A percentile compares a stretch with the other conserved stretches of the same genome.
Evolutionary conservation across 768 basidiomycete genomes (phyloP).

Genomic region (Lactarius hengduanensis): DNA sequence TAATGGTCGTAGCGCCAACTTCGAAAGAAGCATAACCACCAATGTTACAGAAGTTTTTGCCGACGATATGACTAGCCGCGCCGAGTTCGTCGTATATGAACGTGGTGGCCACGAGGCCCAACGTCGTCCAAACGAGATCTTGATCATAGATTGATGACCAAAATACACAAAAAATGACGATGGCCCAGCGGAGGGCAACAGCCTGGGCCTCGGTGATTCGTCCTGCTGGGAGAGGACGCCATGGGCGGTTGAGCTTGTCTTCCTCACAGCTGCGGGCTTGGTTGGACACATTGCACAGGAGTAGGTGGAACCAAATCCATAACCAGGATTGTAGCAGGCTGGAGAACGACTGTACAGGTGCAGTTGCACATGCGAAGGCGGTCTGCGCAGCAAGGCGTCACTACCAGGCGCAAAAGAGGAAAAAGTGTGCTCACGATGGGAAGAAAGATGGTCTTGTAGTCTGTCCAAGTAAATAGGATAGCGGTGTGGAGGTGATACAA

Average conservation of each 20-base stretch:
- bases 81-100: conserved; percentile 28
- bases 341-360: conserved; percentile 23
- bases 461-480: conserved; percentile 35
- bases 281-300: conserved; percentile 33
- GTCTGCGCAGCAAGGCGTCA: conserved; percentile 18
- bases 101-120: conserved; percentile 31
- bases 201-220: conserved; percentile 29
- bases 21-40: conserved; percentile 31
- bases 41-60: conserved; percentile 31
- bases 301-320: conserved; percentile 34
- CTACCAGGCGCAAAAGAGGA: neutral
- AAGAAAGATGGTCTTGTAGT: conserved; percentile 35
- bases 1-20: conserved; percentile 28
- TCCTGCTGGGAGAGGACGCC: conserved; percentile 34
- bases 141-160: conserved; percentile 24
- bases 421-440: conserved; percentile 30
- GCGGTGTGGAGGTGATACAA: conserved; percentile 29
- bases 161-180: conserved; percentile 27
- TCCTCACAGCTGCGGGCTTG: conserved; percentile 31
- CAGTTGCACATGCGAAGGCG: conserved; percentile 29
- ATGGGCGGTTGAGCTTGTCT: conserved; percentile 32
- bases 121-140: conserved; percentile 23
- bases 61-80: conserved; percentile 23
- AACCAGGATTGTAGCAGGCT: conserved; percentile 24
- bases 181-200: conserved; percentile 27